These are phyloP conservation scores for Penicillium cataractarum DNA, from an alignment of 495 filamentous ascomycete genomes.

Conservation along the genomic window DNA sequence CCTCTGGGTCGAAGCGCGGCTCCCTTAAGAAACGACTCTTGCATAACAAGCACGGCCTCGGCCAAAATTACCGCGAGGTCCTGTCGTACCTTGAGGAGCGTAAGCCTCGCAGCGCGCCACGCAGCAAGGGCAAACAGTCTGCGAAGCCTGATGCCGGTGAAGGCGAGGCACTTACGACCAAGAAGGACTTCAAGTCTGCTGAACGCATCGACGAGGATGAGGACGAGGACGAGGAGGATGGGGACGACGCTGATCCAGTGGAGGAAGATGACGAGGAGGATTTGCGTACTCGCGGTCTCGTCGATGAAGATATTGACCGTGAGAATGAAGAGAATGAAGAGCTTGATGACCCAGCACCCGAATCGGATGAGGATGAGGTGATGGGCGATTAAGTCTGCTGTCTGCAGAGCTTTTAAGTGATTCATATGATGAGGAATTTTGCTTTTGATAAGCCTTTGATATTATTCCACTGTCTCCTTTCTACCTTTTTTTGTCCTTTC, in stretches of 20 bases:
- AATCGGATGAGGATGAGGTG: slow-evolving; percentile 67
- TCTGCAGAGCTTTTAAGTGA: neutral
- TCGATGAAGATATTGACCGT: slow-evolving; percentile 60
- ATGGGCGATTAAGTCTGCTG: slow-evolving; percentile 62
- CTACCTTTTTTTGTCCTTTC: neutral
- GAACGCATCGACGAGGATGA: slow-evolving; percentile 53
- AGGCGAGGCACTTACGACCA: slow-evolving; percentile 39
- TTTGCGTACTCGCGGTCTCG: slow-evolving; percentile 59
- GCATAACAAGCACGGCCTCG: slow-evolving; percentile 68
- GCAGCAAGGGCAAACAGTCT: slow-evolving; percentile 54
- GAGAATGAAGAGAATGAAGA: slow-evolving; percentile 54
- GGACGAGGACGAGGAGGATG: slow-evolving; percentile 49
- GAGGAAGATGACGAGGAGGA: slow-evolving; percentile 65
- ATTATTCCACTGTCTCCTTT: slow-evolving; percentile 2
- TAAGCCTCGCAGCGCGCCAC: slow-evolving; percentile 44
- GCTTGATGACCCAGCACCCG: slow-evolving; percentile 41
- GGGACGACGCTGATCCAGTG: slow-evolving; percentile 45
- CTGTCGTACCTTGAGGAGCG: slow-evolving; percentile 71
- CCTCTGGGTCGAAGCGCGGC: slow-evolving; percentile 57
- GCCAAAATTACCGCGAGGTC: slow-evolving; percentile 76
- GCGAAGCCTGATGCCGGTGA: slow-evolving; percentile 34
- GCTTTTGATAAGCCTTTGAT: slow-evolving; percentile 13
- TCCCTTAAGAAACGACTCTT: slow-evolving; percentile 65
- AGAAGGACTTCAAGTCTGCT: slow-evolving; percentile 42
- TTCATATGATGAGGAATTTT: neutral